These are phyloP conservation scores for Stephania cephalantha DNA, from an alignment of 164 flowering plant species.

Conservation along the genomic window DNA sequence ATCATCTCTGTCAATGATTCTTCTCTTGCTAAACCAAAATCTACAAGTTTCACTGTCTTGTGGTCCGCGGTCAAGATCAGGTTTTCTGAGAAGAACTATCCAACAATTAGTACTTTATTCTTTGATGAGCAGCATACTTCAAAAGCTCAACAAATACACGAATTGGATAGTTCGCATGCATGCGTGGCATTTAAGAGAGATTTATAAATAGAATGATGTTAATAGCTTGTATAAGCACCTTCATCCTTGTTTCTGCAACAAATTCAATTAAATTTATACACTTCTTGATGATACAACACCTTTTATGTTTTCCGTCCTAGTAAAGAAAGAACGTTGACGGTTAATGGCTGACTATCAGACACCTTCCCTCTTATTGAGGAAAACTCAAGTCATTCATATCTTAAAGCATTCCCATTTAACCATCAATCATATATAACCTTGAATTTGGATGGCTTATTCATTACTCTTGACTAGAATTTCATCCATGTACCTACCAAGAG, in stretches of 20 bases:
- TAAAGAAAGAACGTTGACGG: not conserved
- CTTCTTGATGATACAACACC: not conserved
- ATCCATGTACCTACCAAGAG: not conserved
- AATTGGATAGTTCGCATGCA: too few species aligned
- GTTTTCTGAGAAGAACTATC: slow-evolving; percentile 49
- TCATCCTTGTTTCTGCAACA: too few species aligned
- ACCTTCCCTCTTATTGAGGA: not conserved
- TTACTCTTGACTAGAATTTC: not conserved
- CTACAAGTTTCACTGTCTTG: slow-evolving; percentile 77
- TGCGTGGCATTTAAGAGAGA: too few species aligned
- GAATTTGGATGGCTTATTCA: not conserved
- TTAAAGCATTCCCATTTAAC: not conserved
- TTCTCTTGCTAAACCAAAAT: slow-evolving; percentile 93
- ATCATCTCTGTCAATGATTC: slow-evolving; percentile 93
- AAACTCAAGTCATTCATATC: not conserved
- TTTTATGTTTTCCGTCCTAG: not conserved
- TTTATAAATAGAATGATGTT: too few species aligned
- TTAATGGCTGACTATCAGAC: not conserved
- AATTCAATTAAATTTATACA: not conserved
- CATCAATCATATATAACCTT: not conserved
- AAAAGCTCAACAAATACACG: not conserved
- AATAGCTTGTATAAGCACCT: too few species aligned
- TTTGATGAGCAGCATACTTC: not conserved
- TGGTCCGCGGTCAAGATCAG: slow-evolving; percentile 87
- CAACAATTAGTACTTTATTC: not conserved